Conservation (phyloP, 2,329 filamentous ascomycete species). For the Didymella keratinophila region DNA sequence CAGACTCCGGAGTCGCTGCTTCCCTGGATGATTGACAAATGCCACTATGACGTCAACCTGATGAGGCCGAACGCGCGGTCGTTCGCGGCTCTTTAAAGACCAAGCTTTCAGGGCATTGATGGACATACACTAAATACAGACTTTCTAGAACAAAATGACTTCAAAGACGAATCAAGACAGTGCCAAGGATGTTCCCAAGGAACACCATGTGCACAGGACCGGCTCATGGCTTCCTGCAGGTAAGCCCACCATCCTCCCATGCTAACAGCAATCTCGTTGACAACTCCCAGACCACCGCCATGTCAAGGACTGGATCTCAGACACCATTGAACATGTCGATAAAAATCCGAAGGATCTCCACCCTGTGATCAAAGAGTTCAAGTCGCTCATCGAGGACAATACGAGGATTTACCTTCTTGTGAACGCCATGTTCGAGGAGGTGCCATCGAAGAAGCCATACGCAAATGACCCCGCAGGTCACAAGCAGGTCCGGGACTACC, state of each 20-base stretch:
- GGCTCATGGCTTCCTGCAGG: conserved; percentile 18
- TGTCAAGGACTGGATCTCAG: conserved; percentile 69
- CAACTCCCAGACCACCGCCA: conserved; percentile 66
- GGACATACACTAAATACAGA: background rate
- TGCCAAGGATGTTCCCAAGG: conserved; percentile 25
- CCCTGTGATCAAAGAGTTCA: conserved; percentile 70
- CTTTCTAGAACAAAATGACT: conserved; percentile 1
- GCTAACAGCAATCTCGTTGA: background rate
- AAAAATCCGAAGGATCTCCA: conserved; percentile 60
- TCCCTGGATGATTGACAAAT: conserved; percentile 2
- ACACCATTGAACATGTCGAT: conserved; percentile 64
- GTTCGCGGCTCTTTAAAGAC: background rate
- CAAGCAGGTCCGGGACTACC: conserved; percentile 69
- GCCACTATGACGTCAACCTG: conserved; percentile 14
- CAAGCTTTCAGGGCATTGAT: background rate
- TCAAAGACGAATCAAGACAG: conserved; percentile 24
- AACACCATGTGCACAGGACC: conserved; percentile 31
- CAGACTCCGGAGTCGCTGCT: background rate
- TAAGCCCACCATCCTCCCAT: background rate
- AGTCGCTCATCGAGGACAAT: conserved; percentile 69
- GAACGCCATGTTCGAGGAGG: conserved; percentile 71
- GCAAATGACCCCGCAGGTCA: conserved; percentile 67
- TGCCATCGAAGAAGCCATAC: conserved; percentile 69
- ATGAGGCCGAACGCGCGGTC: background rate
- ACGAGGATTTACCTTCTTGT: conserved; percentile 72